Conservation (phyloP, 2,329 filamentous ascomycete species). For the Drechslerella coelobrocha region DNA sequence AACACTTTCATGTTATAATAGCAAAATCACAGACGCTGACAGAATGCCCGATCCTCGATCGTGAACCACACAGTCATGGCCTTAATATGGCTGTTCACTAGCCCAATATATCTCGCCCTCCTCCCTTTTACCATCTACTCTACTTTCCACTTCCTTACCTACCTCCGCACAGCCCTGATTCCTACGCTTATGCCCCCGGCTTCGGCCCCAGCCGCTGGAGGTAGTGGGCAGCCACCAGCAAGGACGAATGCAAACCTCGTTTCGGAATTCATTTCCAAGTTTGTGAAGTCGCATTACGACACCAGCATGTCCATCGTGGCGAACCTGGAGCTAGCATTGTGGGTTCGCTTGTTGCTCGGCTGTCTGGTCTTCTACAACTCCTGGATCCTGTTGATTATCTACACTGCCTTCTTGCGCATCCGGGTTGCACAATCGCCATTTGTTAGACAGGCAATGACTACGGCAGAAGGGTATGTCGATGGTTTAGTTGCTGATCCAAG, state of each 20-base stretch:
- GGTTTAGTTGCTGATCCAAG: conserved; percentile 53
- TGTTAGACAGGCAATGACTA: conserved; percentile 61
- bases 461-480: conserved; percentile 53
- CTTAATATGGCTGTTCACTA: conserved; percentile 89
- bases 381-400: conserved; percentile 84
- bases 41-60: conserved; percentile 18
- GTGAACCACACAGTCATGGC: conserved; percentile 88
- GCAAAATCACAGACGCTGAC: conserved; percentile 1
- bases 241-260: conserved; percentile 69
- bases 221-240: conserved; percentile 61
- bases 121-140: conserved; percentile 97
- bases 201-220: conserved; percentile 60
- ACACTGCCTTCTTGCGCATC: conserved; percentile 90
- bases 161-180: conserved; percentile 90
- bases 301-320: conserved; percentile 92
- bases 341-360: conserved; percentile 79
- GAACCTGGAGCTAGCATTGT: conserved; percentile 83
- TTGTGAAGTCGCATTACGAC: conserved; percentile 99
- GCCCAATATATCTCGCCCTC: conserved; percentile 87
- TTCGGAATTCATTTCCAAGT: conserved; percentile 83
- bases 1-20: conserved; percentile 46
- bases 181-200: conserved; percentile 78
- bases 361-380: conserved; percentile 88
- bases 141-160: conserved; percentile 96
- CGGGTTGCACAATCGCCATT: conserved; percentile 89